A percentile compares a stretch with the other conserved stretches of the same genome.
phyloP scores from a whole-genome alignment of 2,329 filamentous ascomycete species.

The Alternaria brassicae region DNA sequence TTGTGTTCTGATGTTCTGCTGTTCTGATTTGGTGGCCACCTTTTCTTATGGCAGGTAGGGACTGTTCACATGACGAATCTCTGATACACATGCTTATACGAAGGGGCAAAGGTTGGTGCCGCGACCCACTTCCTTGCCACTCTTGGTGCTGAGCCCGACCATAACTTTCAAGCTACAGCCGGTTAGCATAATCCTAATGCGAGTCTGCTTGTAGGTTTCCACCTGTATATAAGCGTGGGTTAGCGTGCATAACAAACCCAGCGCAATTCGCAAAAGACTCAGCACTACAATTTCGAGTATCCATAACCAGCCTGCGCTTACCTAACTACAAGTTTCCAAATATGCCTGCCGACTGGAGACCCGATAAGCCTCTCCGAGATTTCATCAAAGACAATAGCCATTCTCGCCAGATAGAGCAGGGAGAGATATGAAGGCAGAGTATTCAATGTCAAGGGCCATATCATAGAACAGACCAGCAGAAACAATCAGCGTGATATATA shows the following conservation, averaged over 20 bases:
- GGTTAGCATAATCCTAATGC: not conserved
- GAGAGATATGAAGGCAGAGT: constrained; percentile 13
- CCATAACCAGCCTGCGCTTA: not conserved
- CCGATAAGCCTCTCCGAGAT: constrained; percentile 6
- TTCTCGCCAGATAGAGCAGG: constrained; percentile 11
- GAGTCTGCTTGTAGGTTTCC: constrained; percentile 3
- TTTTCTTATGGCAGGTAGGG: not conserved
- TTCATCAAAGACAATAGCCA: constrained; percentile 13
- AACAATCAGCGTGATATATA: constrained; percentile 10
- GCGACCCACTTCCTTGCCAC: constrained; percentile 6
- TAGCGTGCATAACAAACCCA: not conserved
- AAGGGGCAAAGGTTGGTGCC: not conserved
- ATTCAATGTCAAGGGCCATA: constrained; percentile 15
- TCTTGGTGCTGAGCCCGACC: constrained; percentile 5
- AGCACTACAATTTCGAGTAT: constrained; percentile 7
- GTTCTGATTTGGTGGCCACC: not conserved
- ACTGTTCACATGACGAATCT: not conserved
- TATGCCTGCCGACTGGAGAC: constrained; percentile 6
- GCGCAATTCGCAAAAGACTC: constrained; percentile 4
- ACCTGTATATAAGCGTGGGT: constrained; percentile 6
- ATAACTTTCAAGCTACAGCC: not conserved
- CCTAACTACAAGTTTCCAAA: constrained; percentile 5
- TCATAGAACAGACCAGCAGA: constrained; percentile 1
- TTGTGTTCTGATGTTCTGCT: not conserved
- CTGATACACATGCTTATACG: constrained; percentile 4